phyloP scores from a whole-genome alignment of 345 rosid species.

The Citropsis articulata region DNA sequence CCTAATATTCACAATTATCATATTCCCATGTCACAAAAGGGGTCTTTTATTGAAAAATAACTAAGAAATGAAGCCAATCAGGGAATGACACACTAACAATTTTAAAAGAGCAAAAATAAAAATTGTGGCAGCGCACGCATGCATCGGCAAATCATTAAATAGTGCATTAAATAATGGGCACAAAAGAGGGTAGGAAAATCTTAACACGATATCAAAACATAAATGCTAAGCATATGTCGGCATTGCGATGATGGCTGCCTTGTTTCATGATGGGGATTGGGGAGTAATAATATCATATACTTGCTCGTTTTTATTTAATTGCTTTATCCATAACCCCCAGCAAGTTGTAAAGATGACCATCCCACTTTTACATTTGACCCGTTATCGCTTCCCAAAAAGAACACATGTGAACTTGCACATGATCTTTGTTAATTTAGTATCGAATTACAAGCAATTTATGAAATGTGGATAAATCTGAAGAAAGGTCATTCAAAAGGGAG shows the following conservation, averaged over 20 bases:
- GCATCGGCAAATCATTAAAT: constrained; percentile 11
- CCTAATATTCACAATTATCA: too few species aligned
- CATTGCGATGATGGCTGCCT: not conserved
- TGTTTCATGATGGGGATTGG: constrained; percentile 32
- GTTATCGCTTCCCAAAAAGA: not conserved
- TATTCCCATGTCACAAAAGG: too few species aligned
- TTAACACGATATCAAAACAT: constrained; percentile 9
- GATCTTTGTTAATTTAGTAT: too few species aligned
- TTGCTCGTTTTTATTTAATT: constrained; percentile 18
- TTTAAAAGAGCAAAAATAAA: not conserved
- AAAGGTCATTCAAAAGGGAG: too few species aligned
- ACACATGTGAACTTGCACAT: too few species aligned
- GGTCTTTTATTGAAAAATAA: too few species aligned
- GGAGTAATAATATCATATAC: constrained; percentile 13
- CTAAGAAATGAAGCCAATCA: too few species aligned
- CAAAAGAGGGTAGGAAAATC: not conserved
- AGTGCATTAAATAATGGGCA: not conserved
- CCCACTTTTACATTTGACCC: constrained; percentile 13
- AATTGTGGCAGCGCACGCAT: constrained; percentile 12
- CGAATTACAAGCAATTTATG: too few species aligned
- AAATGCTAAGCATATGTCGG: constrained; percentile 1
- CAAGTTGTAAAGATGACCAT: constrained; percentile 9
- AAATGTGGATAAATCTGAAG: too few species aligned
- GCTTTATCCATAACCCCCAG: constrained; percentile 22
- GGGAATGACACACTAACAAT: too few species aligned